Evolutionary conservation across 768 basidiomycete species (phyloP).

Genomic region (Exidia glandulosa): DNA sequence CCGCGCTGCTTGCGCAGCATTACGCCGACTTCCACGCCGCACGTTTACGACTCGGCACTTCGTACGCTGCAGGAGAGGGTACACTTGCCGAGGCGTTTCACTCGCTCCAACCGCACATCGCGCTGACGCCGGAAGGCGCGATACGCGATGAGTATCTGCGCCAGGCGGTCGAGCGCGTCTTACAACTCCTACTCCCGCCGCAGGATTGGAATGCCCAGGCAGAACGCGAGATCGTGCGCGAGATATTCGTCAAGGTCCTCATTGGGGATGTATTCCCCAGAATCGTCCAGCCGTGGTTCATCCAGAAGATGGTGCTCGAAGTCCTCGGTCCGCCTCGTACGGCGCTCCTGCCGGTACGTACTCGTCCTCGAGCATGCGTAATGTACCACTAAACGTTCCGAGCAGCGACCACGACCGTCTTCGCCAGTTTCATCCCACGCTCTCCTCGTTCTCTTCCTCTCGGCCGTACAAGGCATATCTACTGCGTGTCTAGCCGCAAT

Average conservation of each 20-base stretch:
- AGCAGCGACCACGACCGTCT: slow-evolving; percentile 16
- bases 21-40: slow-evolving; percentile 70
- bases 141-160: slow-evolving; percentile 64
- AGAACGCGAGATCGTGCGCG: slow-evolving; percentile 76
- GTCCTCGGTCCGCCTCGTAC: slow-evolving; percentile 39
- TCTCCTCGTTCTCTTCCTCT: slow-evolving; percentile 59
- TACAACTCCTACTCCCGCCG: slow-evolving; percentile 60
- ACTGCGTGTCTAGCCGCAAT: slow-evolving; percentile 41
- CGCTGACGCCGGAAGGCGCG: slow-evolving; percentile 51
- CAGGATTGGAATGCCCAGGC: slow-evolving; percentile 70
- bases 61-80: slow-evolving; percentile 63
- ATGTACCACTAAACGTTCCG: slow-evolving; percentile 10
- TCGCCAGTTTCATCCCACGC: slow-evolving; percentile 34
- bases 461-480: slow-evolving; percentile 61
- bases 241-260: slow-evolving; percentile 70
- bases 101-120: slow-evolving; percentile 76
- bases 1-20: slow-evolving; percentile 61
- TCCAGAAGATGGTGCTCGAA: slow-evolving; percentile 58
- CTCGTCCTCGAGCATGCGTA: slow-evolving; percentile 7
- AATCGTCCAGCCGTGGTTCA: slow-evolving; percentile 83
- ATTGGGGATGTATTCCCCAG: slow-evolving; percentile 43
- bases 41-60: slow-evolving; percentile 45
- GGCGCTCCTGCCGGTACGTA: neutral
- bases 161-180: slow-evolving; percentile 64
- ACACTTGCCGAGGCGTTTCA: slow-evolving; percentile 64